A percentile compares a stretch with the other conserved stretches of the same genome.
Conservation (phyloP, 2,329 filamentous ascomycete genomes). For the Colletotrichum cordylinicola region DNA sequence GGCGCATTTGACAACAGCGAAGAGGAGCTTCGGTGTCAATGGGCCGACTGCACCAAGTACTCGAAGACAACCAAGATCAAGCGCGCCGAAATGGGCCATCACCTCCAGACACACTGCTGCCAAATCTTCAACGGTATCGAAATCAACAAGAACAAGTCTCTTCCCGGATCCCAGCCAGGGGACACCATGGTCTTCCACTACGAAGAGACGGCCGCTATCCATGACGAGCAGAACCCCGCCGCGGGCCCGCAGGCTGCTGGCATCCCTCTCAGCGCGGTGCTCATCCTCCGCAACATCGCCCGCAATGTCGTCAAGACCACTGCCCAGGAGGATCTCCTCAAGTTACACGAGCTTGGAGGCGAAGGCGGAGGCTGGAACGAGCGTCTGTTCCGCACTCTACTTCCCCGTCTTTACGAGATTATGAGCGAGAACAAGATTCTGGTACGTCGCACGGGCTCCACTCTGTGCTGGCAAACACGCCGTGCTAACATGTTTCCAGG, state of each 20-base stretch:
- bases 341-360: slow-evolving; percentile 50
- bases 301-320: slow-evolving; percentile 68
- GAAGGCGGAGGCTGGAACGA: slow-evolving; percentile 69
- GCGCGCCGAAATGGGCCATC: slow-evolving; percentile 61
- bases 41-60: slow-evolving; percentile 70
- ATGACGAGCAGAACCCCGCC: slow-evolving; percentile 65
- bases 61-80: slow-evolving; percentile 46
- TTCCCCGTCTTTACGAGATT: slow-evolving; percentile 70
- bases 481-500: not conserved
- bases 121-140: slow-evolving; percentile 18
- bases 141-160: slow-evolving; percentile 11
- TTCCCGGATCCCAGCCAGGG: slow-evolving; percentile 45
- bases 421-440: slow-evolving; percentile 72
- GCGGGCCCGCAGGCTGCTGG: slow-evolving; percentile 71
- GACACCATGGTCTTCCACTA: slow-evolving; percentile 60
- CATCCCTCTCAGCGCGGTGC: slow-evolving; percentile 77
- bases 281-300: slow-evolving; percentile 82
- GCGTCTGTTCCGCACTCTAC: slow-evolving; percentile 69
- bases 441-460: slow-evolving; percentile 44
- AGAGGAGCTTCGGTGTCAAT: slow-evolving; percentile 65
- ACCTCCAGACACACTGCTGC: slow-evolving; percentile 72
- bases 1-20: slow-evolving; percentile 63
- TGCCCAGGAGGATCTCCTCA: slow-evolving; percentile 59
- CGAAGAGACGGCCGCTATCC: slow-evolving; percentile 61
- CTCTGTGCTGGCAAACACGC: not conserved